These are phyloP conservation scores for Cutaneotrichosporon cyanovorans DNA, from an alignment of 1,284 basidiomycete species.

Conservation along the genomic window DNA sequence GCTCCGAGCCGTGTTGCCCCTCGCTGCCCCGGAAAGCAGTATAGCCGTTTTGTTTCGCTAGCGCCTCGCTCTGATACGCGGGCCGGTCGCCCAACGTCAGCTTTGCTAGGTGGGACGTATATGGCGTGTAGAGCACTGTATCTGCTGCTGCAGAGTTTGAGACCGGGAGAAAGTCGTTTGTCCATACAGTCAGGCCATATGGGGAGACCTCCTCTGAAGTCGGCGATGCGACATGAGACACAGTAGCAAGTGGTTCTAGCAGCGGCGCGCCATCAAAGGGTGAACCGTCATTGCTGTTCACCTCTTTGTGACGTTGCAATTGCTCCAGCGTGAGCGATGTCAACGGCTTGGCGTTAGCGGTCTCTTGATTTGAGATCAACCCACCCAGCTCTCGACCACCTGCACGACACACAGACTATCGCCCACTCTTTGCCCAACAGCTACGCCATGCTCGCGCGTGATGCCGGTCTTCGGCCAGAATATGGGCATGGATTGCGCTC, in stretches of 20 bases:
- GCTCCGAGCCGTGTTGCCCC: not conserved
- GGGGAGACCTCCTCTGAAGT: too few relatives aligned
- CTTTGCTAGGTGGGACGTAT: constrained; percentile 4
- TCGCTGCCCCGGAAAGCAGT: not conserved
- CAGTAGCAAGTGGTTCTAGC: too few relatives aligned
- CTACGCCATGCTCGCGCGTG: constrained; percentile 7
- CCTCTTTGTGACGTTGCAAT: too few relatives aligned
- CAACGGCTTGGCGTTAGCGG: too few relatives aligned
- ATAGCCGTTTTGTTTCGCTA: not conserved
- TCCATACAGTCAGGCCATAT: constrained; percentile 1
- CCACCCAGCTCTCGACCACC: constrained; percentile 14
- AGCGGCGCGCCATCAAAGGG: too few relatives aligned
- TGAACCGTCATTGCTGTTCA: too few relatives aligned
- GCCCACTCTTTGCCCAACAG: constrained; percentile 25
- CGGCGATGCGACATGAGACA: too few relatives aligned
- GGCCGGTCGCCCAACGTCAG: not conserved
- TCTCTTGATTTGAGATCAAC: too few relatives aligned
- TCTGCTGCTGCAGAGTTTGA: constrained; percentile 17
- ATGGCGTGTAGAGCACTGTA: constrained; percentile 26
- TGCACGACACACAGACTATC: constrained; percentile 21
- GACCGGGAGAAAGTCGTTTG: constrained; percentile 4
- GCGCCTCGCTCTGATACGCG: not conserved
- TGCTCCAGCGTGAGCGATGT: too few relatives aligned
- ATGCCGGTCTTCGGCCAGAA: constrained; percentile 30
- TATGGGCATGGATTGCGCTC: constrained; percentile 18